phyloP scores from a whole-genome alignment of 2,329 filamentous ascomycete species.

The Xylaria digitata region DNA sequence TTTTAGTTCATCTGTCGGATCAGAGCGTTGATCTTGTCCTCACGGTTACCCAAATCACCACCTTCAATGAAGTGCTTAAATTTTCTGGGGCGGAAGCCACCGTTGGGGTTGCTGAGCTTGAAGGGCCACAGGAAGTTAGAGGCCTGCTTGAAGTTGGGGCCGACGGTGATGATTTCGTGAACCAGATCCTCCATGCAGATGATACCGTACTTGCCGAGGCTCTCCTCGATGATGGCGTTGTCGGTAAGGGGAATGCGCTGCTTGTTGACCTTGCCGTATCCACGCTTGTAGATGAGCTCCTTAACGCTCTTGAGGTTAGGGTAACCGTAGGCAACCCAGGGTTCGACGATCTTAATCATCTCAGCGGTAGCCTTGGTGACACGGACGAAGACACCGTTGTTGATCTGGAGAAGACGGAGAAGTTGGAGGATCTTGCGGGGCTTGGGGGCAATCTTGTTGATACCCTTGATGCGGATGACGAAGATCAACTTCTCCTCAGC shows the following conservation, averaged over 20 bases:
- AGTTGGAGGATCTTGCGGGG: slow-evolving; percentile 99
- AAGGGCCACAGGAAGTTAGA: slow-evolving; percentile 99
- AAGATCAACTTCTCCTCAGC: slow-evolving; percentile 98
- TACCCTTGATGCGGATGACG: slow-evolving; percentile 99
- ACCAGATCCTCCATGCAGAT: slow-evolving; percentile 99
- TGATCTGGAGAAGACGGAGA: slow-evolving; percentile 99
- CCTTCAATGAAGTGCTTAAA: slow-evolving; percentile 99
- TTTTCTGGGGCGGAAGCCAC: slow-evolving; percentile 95
- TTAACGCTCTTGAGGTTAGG: slow-evolving; percentile 99
- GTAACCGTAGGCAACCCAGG: slow-evolving; percentile 99
- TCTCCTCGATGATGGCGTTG: slow-evolving; percentile 97
- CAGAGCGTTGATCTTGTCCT: slow-evolving; percentile 96
- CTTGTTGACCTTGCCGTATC: slow-evolving; percentile 99
- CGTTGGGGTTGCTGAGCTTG: slow-evolving; percentile 98
- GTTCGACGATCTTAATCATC: slow-evolving; percentile 99
- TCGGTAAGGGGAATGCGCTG: slow-evolving; percentile 96
- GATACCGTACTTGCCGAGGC: slow-evolving; percentile 97
- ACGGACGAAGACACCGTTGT: slow-evolving; percentile 98
- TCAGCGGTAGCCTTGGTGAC: slow-evolving; percentile 97
- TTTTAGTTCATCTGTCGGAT: slow-evolving; percentile 98
- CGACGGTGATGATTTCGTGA: slow-evolving; percentile 98
- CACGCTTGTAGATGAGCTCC: slow-evolving; percentile 99
- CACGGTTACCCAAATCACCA: slow-evolving; percentile 98
- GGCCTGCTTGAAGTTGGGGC: slow-evolving; percentile 99
- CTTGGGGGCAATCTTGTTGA: slow-evolving; percentile 99